Evolutionary conservation across 2,329 filamentous ascomycete species (phyloP).

Genomic region (Cyanodermella asteris): DNA sequence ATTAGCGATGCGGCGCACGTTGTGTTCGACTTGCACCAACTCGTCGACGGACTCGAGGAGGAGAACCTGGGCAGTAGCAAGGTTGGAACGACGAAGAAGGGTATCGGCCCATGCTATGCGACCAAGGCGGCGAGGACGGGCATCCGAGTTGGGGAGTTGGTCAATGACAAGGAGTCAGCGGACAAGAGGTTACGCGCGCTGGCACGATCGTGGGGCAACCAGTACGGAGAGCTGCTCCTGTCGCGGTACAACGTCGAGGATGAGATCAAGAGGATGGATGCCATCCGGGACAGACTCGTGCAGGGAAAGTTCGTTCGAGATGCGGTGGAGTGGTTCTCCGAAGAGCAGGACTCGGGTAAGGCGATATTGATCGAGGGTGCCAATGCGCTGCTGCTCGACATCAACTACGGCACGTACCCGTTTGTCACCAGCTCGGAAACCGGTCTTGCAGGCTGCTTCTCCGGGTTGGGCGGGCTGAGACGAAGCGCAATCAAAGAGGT

Average conservation of each 20-base stretch:
- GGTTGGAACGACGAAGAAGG: conserved; percentile 27
- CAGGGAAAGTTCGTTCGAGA: conserved; percentile 19
- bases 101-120: conserved; percentile 37
- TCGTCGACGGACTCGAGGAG: conserved; percentile 19
- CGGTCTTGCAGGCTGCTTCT: conserved; percentile 28
- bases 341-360: conserved; percentile 18
- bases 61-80: conserved; percentile 10
- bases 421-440: conserved; percentile 26
- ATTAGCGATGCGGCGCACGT: conserved; percentile 25
- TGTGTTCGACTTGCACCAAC: conserved; percentile 22
- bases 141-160: conserved; percentile 34
- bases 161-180: conserved; percentile 28
- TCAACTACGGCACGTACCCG: conserved; percentile 30
- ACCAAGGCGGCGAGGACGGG: conserved; percentile 39
- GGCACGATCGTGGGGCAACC: conserved; percentile 27
- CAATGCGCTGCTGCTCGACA: conserved; percentile 36
- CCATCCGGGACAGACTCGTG: conserved; percentile 16
- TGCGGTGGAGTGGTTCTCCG: conserved; percentile 29
- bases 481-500: conserved; percentile 34
- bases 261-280: conserved; percentile 35
- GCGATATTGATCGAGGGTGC: conserved; percentile 41
- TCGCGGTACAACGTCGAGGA: conserved; percentile 36
- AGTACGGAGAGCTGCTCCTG: conserved; percentile 30
- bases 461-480: conserved; percentile 36
- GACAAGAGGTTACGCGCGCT: conserved; percentile 11